Conservation (phyloP, 1,139 yeast genomes). For the Yamadazyma diddensiae region DNA sequence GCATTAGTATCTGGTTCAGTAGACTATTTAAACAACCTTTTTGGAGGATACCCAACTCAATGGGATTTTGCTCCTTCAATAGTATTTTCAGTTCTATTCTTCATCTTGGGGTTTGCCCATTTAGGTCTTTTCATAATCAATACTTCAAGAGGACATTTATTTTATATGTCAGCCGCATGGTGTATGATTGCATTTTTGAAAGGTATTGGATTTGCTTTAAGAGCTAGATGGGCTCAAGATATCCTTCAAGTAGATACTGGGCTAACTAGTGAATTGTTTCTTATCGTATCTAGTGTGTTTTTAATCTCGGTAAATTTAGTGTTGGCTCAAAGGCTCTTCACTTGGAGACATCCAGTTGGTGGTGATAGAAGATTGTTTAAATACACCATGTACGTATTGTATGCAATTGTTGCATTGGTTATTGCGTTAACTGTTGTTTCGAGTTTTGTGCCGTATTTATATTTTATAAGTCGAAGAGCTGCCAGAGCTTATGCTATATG, state of each 20-base stretch:
- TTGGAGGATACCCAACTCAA: conserved; percentile 64
- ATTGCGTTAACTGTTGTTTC: conserved; percentile 33
- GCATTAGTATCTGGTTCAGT: conserved; percentile 33
- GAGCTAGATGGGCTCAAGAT: conserved; percentile 33
- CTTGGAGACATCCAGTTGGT: conserved; percentile 50
- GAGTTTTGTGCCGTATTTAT: conserved; percentile 33
- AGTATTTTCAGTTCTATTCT: conserved; percentile 55
- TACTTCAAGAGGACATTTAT: conserved; percentile 58
- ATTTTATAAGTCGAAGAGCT: conserved; percentile 23
- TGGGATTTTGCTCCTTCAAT: conserved; percentile 62
- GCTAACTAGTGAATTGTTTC: conserved; percentile 32
- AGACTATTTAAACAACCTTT: conserved; percentile 47
- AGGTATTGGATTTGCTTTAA: conserved; percentile 56
- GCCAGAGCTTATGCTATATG: conserved; percentile 26
- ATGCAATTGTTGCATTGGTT: conserved; percentile 28
- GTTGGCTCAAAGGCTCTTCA: conserved; percentile 42
- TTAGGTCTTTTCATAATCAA: conserved; percentile 50
- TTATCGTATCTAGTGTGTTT: conserved; percentile 32
- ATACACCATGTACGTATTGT: conserved; percentile 31
- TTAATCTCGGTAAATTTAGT: conserved; percentile 38
- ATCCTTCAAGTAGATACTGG: conserved; percentile 23
- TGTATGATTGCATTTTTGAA: conserved; percentile 51
- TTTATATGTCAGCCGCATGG: conserved; percentile 57
- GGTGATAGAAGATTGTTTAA: conserved; percentile 39
- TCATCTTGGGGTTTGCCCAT: conserved; percentile 48